A percentile compares a stretch with the other conserved stretches of the same genome.
phyloP scores from a whole-genome alignment of 1,139 yeast genomes.

The Hemisphaericaspora xylanilytica region DNA sequence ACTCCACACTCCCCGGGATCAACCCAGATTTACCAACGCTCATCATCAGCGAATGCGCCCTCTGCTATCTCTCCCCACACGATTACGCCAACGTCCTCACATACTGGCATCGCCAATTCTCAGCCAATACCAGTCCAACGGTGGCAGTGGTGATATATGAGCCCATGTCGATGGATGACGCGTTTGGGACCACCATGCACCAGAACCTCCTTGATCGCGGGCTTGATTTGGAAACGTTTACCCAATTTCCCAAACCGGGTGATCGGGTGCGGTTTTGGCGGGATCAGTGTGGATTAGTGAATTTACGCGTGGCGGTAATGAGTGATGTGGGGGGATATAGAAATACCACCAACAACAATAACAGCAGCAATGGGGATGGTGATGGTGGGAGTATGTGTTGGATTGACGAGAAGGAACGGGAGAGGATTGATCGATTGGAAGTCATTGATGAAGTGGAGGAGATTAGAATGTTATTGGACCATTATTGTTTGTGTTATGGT shows the following conservation, averaged over 20 bases:
- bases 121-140: no score
- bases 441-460: constrained; percentile 91
- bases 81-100: constrained; percentile 54
- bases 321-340: constrained; percentile 56
- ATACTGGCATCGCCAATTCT: constrained; percentile 29
- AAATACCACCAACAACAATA: constrained; percentile 26
- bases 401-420: constrained; percentile 46
- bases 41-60: constrained; percentile 81
- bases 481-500: constrained; percentile 55
- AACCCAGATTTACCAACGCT: constrained; percentile 57
- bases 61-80: constrained; percentile 70
- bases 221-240: constrained; percentile 60
- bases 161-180: constrained; percentile 73
- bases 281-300: constrained; percentile 20
- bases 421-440: constrained; percentile 62
- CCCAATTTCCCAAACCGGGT: constrained; percentile 35
- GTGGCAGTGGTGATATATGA: constrained; percentile 69
- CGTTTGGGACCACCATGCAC: constrained; percentile 82
- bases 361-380: no score
- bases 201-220: constrained; percentile 70
- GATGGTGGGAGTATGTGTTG: constrained; percentile 27
- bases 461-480: constrained; percentile 65
- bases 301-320: constrained; percentile 49
- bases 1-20: constrained; percentile 21
- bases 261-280: constrained; percentile 42